Evolutionary conservation across 2,329 filamentous ascomycete genomes (phyloP).

Genomic region (Ilyonectria sp.): DNA sequence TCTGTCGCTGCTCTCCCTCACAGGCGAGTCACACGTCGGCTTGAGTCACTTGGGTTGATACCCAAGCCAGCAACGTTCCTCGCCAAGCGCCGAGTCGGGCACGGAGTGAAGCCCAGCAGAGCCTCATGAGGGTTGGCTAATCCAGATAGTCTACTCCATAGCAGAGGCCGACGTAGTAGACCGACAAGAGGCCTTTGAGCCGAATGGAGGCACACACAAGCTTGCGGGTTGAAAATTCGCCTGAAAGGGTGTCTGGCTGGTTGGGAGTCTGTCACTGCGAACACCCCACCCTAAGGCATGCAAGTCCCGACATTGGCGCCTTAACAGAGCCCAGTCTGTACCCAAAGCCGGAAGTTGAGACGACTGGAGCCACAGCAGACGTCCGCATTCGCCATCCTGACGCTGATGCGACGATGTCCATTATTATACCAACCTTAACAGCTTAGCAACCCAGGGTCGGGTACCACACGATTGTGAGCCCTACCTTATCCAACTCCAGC

Average conservation of each 20-base stretch:
- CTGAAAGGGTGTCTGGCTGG: constrained; percentile 9
- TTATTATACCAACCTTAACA: constrained; percentile 26
- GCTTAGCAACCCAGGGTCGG: constrained; percentile 13
- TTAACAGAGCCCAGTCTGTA: constrained; percentile 29
- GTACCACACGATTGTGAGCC: constrained; percentile 22
- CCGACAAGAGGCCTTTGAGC: constrained; percentile 14
- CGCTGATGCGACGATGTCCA: constrained; percentile 22
- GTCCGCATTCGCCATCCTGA: constrained; percentile 28
- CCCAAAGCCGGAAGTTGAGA: constrained; percentile 26
- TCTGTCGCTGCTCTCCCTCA: not conserved
- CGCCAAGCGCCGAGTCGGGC: constrained; percentile 28
- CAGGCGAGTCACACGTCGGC: constrained; percentile 6
- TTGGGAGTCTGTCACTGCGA: constrained; percentile 16
- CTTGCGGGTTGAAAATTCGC: constrained; percentile 19
- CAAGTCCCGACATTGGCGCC: constrained; percentile 26
- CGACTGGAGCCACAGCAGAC: constrained; percentile 23
- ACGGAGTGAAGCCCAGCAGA: constrained; percentile 28
- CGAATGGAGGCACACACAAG: constrained; percentile 15
- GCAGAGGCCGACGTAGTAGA: constrained; percentile 9
- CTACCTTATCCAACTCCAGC: constrained; percentile 18
- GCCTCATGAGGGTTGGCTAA: constrained; percentile 25
- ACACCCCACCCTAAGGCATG: constrained; percentile 23
- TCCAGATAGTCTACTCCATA: constrained; percentile 10
- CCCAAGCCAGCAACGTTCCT: constrained; percentile 27
- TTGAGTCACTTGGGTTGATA: constrained; percentile 23